Percentiles rank a stretch among this genome's conserved stretches.
These are phyloP conservation scores for Russula dissimulans DNA, from an alignment of 768 basidiomycete species.

Conservation along the genomic window DNA sequence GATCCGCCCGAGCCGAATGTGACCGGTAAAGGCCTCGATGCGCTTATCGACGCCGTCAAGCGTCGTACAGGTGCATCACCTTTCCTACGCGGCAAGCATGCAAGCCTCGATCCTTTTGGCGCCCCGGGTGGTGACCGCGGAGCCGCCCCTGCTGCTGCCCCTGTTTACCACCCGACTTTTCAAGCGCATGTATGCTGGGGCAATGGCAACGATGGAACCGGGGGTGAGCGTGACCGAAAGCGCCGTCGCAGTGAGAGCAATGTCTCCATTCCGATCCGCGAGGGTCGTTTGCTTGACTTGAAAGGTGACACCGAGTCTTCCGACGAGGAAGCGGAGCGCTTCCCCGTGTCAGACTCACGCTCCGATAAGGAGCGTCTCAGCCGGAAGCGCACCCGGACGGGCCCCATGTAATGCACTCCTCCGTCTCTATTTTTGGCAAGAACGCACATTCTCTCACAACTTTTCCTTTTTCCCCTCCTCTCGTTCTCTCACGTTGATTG, in stretches of 20 bases:
- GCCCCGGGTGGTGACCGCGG: constrained; percentile 31
- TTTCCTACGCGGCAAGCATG: constrained; percentile 43
- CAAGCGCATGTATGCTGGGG: constrained; percentile 25
- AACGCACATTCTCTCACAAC: neutral
- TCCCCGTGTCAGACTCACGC: constrained; percentile 17
- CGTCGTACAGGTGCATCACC: constrained; percentile 39
- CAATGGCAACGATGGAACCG: constrained; percentile 1
- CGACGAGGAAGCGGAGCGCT: constrained; percentile 10
- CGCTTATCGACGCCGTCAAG: constrained; percentile 41
- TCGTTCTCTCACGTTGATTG: neutral
- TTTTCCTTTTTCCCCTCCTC: neutral
- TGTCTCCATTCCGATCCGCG: constrained; percentile 1
- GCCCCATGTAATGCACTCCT: constrained; percentile 7
- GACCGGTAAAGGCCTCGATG: constrained; percentile 42
- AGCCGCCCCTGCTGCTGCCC: constrained; percentile 19
- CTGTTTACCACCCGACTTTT: constrained; percentile 23
- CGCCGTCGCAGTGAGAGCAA: constrained; percentile 10
- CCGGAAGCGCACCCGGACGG: constrained; percentile 16
- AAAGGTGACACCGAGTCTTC: constrained; percentile 8
- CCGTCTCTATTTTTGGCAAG: neutral
- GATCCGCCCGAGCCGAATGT: constrained; percentile 32
- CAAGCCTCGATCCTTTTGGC: constrained; percentile 42
- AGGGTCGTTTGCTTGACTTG: constrained; percentile 3
- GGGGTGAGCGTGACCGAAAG: neutral
- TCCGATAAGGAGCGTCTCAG: constrained; percentile 13